phyloP scores from a whole-genome alignment of 1,284 basidiomycete genomes.

The Phellopilus nigrolimitatus region DNA sequence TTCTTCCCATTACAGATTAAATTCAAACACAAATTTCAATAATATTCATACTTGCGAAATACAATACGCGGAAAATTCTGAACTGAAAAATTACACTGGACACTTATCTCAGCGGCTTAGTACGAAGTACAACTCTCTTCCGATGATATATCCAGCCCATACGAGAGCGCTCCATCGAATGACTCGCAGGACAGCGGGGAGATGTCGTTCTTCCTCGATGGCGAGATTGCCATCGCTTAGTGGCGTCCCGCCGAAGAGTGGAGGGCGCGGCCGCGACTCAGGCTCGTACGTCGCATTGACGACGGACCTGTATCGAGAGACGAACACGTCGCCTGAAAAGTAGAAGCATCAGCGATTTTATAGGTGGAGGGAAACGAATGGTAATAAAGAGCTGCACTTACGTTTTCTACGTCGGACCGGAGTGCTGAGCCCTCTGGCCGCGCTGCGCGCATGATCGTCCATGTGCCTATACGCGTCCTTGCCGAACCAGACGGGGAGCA shows the following conservation, averaged over 20 bases:
- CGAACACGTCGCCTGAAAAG: slow-evolving; percentile 12
- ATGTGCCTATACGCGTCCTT: slow-evolving; percentile 16
- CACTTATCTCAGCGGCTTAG: not conserved
- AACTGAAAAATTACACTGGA: no score
- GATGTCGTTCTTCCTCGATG: slow-evolving; percentile 16
- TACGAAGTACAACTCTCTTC: slow-evolving; percentile 15
- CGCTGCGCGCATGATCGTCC: slow-evolving; percentile 16
- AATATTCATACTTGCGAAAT: no score
- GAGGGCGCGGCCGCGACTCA: not conserved
- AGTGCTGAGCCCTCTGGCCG: not conserved
- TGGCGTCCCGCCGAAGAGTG: slow-evolving; percentile 18
- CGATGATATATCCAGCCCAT: slow-evolving; percentile 17
- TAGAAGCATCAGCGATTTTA: not conserved
- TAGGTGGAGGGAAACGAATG: no score
- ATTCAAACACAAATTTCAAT: no score
- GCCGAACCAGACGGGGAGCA: slow-evolving; percentile 20
- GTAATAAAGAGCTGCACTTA: no score
- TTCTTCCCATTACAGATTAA: no score
- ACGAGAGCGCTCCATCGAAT: slow-evolving; percentile 18
- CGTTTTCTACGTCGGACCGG: slow-evolving; percentile 14
- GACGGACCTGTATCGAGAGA: slow-evolving; percentile 12
- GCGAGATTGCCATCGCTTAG: slow-evolving; percentile 15
- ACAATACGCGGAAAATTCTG: no score
- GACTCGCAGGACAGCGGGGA: slow-evolving; percentile 12
- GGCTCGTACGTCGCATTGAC: slow-evolving; percentile 14